Percentiles rank a stretch among this genome's conserved stretches.
Conservation (phyloP, 805 yeast species). For the Metschnikowia lunata region DNA sequence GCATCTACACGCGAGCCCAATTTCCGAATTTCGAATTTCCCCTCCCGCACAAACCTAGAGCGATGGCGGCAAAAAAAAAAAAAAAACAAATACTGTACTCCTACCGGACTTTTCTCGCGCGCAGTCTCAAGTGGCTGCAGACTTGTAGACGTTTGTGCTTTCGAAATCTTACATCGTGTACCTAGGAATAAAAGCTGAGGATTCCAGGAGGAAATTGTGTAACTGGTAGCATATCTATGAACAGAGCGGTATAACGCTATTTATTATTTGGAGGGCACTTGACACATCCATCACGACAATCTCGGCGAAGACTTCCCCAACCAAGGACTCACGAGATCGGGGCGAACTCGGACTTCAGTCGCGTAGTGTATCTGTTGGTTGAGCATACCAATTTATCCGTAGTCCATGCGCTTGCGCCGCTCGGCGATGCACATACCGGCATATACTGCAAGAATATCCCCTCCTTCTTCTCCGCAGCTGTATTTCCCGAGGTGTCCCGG, state of each 20-base stretch:
- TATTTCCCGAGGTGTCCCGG: conserved; percentile 7
- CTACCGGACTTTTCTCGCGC: conserved; percentile 10
- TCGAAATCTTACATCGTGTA: no score
- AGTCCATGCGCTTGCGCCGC: conserved; percentile 2
- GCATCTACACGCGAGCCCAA: conserved; percentile 4
- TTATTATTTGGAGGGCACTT: no score
- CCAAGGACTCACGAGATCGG: conserved; percentile 12
- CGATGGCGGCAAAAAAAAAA: neutral
- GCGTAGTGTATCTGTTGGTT: conserved; percentile 8
- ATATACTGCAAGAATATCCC: neutral
- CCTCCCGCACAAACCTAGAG: no score
- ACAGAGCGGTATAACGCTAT: no score
- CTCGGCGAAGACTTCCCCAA: conserved; percentile 6
- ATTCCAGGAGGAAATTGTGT: no score
- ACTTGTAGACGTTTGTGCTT: no score
- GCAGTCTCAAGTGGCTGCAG: neutral
- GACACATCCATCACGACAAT: neutral
- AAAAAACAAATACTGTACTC: neutral
- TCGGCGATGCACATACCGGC: conserved; percentile 4
- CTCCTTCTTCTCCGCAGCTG: conserved; percentile 10
- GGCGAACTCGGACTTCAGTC: conserved; percentile 19
- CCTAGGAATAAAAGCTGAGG: no score
- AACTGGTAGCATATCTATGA: no score
- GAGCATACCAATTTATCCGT: conserved; percentile 7
- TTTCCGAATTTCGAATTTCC: conserved; percentile 4